Evolutionary conservation across 352 stramenopile genomes (phyloP), one percentile per base, ranked within the genome.

Genomic region (Phytophthora chlamydospora): DNA sequence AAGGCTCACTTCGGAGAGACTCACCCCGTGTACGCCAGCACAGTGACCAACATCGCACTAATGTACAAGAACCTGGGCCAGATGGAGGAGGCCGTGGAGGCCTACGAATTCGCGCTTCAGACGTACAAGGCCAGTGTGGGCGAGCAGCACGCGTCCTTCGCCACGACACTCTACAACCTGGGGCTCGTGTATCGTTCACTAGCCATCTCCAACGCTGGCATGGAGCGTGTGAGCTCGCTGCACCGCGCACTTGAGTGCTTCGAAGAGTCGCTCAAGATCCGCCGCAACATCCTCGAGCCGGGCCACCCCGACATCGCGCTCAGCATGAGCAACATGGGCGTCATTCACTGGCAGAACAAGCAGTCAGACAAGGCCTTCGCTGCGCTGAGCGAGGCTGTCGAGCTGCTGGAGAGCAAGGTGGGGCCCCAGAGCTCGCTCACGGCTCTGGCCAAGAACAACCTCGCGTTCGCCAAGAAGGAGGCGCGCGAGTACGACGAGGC

Each of bases 61-160:
- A 93, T 95, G 84, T 88, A 95, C 72, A 95, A 95, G 74, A 93
- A 89, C 62, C 34, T 90, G 62, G 85, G 84, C 8, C 75, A 89
- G 64, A 76, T 80, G 52, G 80, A 91, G 31, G 77, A 92, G 35
- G 84, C 86, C 9, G 73, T 95, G 46, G 83, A 89, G 66, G 72
- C 84, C 57, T 95, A 95, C 74, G 83, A 93, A 68, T 87, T 78
- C 50, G 86, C 86, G 36, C 66, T 95, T 47, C 75, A 86, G 32
- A 80, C 85, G 31, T 95, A 95, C 76, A 93, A 92, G 68, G 75
- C 76, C 33, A 86, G 71, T 32, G 86, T 95, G 16, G 84, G 84
- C 47, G 83, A 95, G 52, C 68, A 89, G 48, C 86, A 95, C 63
- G 84, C 84, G 58, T 95, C 86, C 31, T 95, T 91, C 43, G 84